Evolutionary conservation across 78 protist species (phyloP).

Genomic region (Kipferlia bialata): DNA sequence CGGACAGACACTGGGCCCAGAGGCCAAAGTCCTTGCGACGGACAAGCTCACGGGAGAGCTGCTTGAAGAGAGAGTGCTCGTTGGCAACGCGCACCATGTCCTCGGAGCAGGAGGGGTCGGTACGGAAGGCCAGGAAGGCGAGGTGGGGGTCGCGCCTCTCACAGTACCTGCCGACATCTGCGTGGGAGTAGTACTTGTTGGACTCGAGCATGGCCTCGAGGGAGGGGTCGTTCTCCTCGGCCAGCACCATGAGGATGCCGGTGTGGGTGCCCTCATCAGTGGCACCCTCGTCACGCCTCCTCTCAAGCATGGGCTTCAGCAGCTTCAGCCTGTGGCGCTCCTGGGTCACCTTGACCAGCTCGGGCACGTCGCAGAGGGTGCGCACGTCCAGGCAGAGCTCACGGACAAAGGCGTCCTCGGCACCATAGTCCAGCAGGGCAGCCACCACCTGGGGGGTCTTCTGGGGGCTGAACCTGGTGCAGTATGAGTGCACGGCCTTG

Average conservation of each 20-base stretch:
- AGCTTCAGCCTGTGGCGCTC: slow-evolving; percentile 84
- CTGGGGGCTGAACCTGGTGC: slow-evolving; percentile 68
- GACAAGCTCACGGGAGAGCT: slow-evolving; percentile 88
- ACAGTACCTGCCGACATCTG: slow-evolving; percentile 67
- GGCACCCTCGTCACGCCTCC: slow-evolving; percentile 32
- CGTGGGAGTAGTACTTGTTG: slow-evolving; percentile 56
- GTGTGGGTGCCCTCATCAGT: slow-evolving; percentile 68
- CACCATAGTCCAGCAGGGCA: slow-evolving; percentile 79
- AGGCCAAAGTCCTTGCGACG: slow-evolving; percentile 81
- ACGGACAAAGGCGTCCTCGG: slow-evolving; percentile 74
- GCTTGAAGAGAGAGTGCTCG: slow-evolving; percentile 79
- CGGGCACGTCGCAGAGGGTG: slow-evolving; percentile 63
- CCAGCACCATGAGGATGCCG: slow-evolving; percentile 94
- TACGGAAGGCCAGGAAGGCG: slow-evolving; percentile 69
- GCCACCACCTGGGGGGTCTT: slow-evolving; percentile 69
- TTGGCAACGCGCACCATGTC: slow-evolving; percentile 86
- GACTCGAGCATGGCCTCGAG: slow-evolving; percentile 76
- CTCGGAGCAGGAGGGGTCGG: slow-evolving; percentile 73
- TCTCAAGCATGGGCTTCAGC: slow-evolving; percentile 89
- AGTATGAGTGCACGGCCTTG: slow-evolving; percentile 84
- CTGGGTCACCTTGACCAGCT: slow-evolving; percentile 82
- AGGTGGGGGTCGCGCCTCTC: slow-evolving; percentile 96
- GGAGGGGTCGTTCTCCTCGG: slow-evolving; percentile 71
- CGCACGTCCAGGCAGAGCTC: slow-evolving; percentile 59
- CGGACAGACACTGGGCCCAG: slow-evolving; percentile 81